Conservation (phyloP, 345 rosid genomes). For the Eucalyptus melliodora region DNA sequence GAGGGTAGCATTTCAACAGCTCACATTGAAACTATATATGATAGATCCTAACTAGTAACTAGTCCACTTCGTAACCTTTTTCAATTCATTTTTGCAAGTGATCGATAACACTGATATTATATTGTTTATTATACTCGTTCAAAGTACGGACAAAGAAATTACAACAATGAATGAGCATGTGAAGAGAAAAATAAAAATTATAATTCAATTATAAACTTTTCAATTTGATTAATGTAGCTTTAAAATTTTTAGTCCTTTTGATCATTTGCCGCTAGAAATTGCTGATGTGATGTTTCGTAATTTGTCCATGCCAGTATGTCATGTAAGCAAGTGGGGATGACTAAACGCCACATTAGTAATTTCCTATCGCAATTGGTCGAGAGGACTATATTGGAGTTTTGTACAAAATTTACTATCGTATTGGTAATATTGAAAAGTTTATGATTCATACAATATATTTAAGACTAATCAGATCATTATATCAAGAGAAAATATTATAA, state of each 20-base stretch:
- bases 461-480: neutral
- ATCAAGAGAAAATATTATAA: neutral
- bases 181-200: neutral
- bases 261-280: neutral
- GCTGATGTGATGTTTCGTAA: neutral
- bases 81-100: too few species aligned
- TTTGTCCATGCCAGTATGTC: accelerated
- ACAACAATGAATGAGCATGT: neutral
- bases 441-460: neutral
- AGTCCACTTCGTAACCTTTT: too few species aligned
- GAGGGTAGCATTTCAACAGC: too few species aligned
- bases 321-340: neutral
- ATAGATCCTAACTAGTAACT: too few species aligned
- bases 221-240: neutral
- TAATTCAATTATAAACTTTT: neutral
- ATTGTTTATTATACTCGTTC: neutral
- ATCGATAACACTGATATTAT: neutral
- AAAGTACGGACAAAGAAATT: neutral
- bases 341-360: neutral
- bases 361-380: neutral
- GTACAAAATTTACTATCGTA: neutral
- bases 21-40: too few species aligned
- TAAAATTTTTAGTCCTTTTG: too few species aligned
- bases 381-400: neutral
- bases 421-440: neutral